Base-by-base conservation (phyloP, 345 rosid species). In the Clarkia xantiana region DNA sequence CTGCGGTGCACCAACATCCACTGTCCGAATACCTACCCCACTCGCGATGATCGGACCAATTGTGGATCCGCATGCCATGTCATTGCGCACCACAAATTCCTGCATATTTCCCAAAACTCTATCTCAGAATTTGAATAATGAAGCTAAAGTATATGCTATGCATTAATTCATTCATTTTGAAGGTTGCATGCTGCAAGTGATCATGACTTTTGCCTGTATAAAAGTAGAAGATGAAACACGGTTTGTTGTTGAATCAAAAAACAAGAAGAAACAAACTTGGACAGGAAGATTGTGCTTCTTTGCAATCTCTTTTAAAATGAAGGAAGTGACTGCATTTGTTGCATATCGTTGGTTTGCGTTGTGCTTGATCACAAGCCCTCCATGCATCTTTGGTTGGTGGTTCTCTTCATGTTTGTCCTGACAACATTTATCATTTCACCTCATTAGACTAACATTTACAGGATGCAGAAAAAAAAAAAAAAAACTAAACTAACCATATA, bases 41-140 rank as follows among this genome's bases (percentile, higher is more conserved):
- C 98, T 91, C 19, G 98, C 94, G 40, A 91, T 63, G 58, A 91
- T 91, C 2, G 96, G 98, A 53, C 98, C 98, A 5, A 91, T 91
- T 58, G 98, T 91, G 10, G 98, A 86, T 18, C 98, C 98, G 1
- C 98, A 91, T 4, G 67, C 67, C 87, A 86, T 80, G 74, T 86
- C 98, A 52, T 91, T 91, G 46, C 96, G 94, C 43, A 91, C 96
- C 63, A 80, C 96, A 65, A 91, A 91, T 61, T 91, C 98, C 98
- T 90, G 76, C 58, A 29, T 22, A 22, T 22, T 22, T 22, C 25
- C 25, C 25, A 29, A n/a, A n/a, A n/a, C n/a, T n/a, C n/a, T n/a
- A n/a, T n/a, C n/a, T n/a, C n/a, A n/a, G n/a, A n/a, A n/a, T n/a
- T n/a, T n/a, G n/a, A n/a, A n/a, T n/a, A n/a, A n/a, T n/a, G n/a